Conservation (phyloP, 345 rosid genomes). For the Turritis glabra region DNA sequence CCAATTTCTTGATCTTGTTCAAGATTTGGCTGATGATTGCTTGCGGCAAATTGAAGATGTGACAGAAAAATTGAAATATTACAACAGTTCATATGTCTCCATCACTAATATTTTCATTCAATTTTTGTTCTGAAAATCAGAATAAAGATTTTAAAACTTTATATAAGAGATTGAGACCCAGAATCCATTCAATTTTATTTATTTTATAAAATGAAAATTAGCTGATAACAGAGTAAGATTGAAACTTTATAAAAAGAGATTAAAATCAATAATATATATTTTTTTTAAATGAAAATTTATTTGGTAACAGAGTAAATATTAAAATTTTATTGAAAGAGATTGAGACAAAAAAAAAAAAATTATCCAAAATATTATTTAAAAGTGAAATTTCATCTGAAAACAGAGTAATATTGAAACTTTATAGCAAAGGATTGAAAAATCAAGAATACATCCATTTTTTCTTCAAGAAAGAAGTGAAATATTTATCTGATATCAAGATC, state of each 20-base stretch:
- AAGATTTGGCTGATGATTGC: constrained; percentile 29
- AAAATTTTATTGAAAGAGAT: background rate
- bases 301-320: background rate
- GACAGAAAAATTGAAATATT: background rate
- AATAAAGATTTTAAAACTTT: background rate
- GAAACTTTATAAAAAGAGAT: background rate
- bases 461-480: background rate
- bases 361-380: background rate
- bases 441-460: background rate
- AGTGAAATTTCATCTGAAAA: background rate
- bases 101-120: constrained; percentile 5
- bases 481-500: background rate
- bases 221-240: background rate
- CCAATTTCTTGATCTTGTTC: background rate
- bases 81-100: constrained; percentile 12
- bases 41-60: constrained; percentile 23
- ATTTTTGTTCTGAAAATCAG: background rate
- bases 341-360: background rate
- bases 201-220: background rate
- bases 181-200: background rate
- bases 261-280: background rate
- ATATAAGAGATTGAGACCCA: background rate
- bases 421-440: background rate
- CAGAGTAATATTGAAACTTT: no score
- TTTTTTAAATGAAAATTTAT: background rate